Base-by-base conservation (phyloP, 108 stramenopile species). In the Skeletonema grethae region DNA sequence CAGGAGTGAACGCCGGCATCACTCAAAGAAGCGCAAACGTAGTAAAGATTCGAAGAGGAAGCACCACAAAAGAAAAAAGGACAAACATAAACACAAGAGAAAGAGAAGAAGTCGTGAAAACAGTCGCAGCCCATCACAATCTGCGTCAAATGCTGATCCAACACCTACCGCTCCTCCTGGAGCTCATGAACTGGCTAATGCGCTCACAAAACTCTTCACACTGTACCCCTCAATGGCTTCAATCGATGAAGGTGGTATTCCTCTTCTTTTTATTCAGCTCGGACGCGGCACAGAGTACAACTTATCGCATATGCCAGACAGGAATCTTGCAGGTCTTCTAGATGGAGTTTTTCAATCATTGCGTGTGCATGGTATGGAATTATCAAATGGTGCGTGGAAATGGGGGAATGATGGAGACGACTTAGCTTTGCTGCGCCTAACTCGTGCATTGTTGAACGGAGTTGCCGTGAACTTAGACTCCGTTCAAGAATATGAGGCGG, bases 381-480 rank as follows among this genome's bases (percentile, higher is more conserved):
- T 72, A 29, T 65, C 25, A 1, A 45, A 61, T 32, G 77, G 77
- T 38, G 63, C 56, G 38, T 81, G 80, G 80, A 61, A 59, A 50
- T 81, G 80, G 80, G 66, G 58, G 7, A 71, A 45, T 36, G 60
- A 20, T 30, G 69, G 60, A 70, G 72, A 82, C 61, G 65, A 68
- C 7, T 69, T 67, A 57, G 76, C 77, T 24, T 74, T 82, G 31
- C 64, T 82, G 31, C 63, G 77, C 36, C 32, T 88, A 39, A 66
- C 86, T 25, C 75, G 90, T 43, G 77, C 84, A 4, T 56, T 93
- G 57, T 63, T 93, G 67, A 84, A 87, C 80, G 77, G 87, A 22
- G 80, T 84, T 11, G 92, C 88, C 18, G 16, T 93, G 20, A 93
- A 85, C 9, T 79, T 89, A 67, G 78, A 82, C 10, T 83, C 85